Percentiles rank a stretch among this genome's conserved stretches.
Evolutionary conservation across 2,329 filamentous ascomycete genomes (phyloP).

Genomic region (Trichoderma cornu-damae): DNA sequence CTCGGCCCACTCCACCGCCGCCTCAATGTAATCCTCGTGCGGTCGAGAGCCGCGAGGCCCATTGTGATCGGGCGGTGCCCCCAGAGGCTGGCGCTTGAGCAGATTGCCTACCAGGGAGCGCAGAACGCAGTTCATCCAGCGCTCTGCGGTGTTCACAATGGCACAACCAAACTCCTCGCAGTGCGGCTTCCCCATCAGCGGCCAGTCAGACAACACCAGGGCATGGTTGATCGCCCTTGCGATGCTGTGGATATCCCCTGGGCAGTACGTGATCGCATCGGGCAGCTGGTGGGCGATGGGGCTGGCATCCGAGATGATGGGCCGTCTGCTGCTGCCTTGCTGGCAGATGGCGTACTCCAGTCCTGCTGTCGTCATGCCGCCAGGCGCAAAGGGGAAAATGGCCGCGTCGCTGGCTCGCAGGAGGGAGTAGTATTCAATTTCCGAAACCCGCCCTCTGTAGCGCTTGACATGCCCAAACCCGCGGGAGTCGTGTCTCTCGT

Average conservation of each 20-base stretch:
- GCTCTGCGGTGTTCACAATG: neutral
- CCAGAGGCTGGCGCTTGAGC: too few relatives aligned
- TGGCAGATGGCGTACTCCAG: constrained; percentile 91
- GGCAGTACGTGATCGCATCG: constrained; percentile 89
- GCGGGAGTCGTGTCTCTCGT: constrained; percentile 71
- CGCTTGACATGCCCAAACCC: constrained; percentile 85
- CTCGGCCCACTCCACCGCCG: too few relatives aligned
- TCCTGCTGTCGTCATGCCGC: constrained; percentile 96
- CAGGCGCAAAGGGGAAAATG: constrained; percentile 86
- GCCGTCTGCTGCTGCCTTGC: constrained; percentile 73
- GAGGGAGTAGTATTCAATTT: constrained; percentile 90
- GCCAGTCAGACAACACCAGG: constrained; percentile 64
- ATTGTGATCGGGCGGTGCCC: too few relatives aligned
- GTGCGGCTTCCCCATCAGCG: constrained; percentile 60
- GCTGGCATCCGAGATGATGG: constrained; percentile 93
- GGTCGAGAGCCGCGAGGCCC: too few relatives aligned
- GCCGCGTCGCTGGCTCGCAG: constrained; percentile 83
- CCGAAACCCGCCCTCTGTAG: constrained; percentile 83
- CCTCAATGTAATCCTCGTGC: too few relatives aligned
- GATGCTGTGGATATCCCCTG: constrained; percentile 81
- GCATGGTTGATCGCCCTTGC: constrained; percentile 76
- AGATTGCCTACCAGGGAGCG: neutral
- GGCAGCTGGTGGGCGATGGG: constrained; percentile 80
- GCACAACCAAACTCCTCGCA: constrained; percentile 35
- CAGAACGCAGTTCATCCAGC: neutral